Evolutionary conservation across 371 early-diverging fungal species (phyloP).

Genomic region (Mortierella sp.): DNA sequence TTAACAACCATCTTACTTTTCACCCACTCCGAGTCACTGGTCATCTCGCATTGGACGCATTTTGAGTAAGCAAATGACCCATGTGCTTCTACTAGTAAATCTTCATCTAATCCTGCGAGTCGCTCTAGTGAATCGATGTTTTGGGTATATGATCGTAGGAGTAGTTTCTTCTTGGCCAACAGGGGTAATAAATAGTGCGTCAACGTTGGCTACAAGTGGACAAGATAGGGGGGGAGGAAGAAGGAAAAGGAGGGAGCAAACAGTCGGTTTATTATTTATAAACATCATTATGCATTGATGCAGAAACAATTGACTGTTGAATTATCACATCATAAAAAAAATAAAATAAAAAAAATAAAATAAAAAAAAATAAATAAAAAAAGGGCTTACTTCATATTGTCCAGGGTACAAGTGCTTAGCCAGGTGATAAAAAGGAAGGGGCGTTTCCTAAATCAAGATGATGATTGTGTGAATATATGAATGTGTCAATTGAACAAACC

Average conservation of each 20-base stretch:
- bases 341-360: too few relatives aligned
- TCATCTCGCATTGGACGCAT: constrained; percentile 73
- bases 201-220: constrained; percentile 74
- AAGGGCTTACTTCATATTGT: constrained; percentile 58
- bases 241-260: not conserved
- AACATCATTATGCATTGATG: not conserved
- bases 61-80: constrained; percentile 90
- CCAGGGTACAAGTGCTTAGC: constrained; percentile 95
- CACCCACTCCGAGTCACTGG: constrained; percentile 42
- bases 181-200: constrained; percentile 91
- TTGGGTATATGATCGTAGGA: constrained; percentile 94
- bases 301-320: too few relatives aligned
- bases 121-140: constrained; percentile 97
- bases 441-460: constrained; percentile 65
- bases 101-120: constrained; percentile 80
- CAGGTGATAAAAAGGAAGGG: constrained; percentile 90
- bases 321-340: not conserved
- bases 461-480: not conserved
- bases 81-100: constrained; percentile 92
- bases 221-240: not conserved
- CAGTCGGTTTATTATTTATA: too few relatives aligned
- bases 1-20: constrained; percentile 21
- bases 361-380: too few relatives aligned
- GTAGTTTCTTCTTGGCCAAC: constrained; percentile 78
- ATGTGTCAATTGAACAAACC: not conserved